Base-by-base conservation (phyloP, 2,329 filamentous ascomycete species). In the Colletotrichum shisoi region DNA sequence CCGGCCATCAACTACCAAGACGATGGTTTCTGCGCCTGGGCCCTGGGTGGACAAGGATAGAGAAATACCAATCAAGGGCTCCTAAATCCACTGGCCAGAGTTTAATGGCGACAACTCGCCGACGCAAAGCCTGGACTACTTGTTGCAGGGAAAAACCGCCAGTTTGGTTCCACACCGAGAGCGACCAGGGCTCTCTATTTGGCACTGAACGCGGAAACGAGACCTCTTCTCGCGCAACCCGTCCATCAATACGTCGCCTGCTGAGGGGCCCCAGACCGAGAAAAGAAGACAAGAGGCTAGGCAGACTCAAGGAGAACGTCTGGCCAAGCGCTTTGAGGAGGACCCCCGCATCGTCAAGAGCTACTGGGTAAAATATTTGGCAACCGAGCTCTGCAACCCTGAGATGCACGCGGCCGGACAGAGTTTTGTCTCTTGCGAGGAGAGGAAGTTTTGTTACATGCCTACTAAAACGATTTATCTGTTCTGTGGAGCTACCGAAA, bases 1-100 rank as follows among this genome's bases (percentile, higher is more conserved):
- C 66, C 61, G 21, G 48, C 53, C 4, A 70, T 62, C 27, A 34
- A 54, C 52, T 42, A 57, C 11, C 65, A 58, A 11, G 70, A 70
- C 11, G 67, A 71, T 62, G 34, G 52, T 8, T 57, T 39, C 45
- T 75, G 72, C 46, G 19, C 72, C 0, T 75, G 72, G 73, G 71
- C 74, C 72, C 0, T 75, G 72, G 73, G 71, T 75, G 42, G 71
- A 73, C 67, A 61, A 34, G 15, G 69, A 74, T 53, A 65, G 70
- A 49, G 69, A 73, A 61, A 52, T 70, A 46, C 71, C 71, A n/a
- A 70, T 74, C 42, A 75, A 71, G 1, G 74, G 72, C 3, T 76
- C 76, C 57, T 74, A 76, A 49, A 57, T 75, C 5, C 74, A 75
- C 70, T 76, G 72, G 71, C 73, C 73, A 24, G 72, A 74, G 48